These are phyloP conservation scores for Haplographium delicatum DNA, from an alignment of 495 filamentous ascomycete genomes.

Conservation along the genomic window DNA sequence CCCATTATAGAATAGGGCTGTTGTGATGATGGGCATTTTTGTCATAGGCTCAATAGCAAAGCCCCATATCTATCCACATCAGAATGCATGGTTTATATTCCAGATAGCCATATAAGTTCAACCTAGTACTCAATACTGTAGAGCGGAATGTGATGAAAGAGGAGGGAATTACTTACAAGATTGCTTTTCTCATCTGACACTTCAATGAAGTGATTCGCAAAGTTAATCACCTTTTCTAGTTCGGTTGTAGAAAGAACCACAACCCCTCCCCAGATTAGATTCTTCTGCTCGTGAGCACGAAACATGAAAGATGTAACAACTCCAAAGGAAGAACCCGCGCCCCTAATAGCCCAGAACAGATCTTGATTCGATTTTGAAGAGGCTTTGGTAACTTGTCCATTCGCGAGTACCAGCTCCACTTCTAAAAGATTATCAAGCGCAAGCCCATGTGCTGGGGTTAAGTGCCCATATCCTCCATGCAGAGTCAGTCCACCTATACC, in stretches of 20 bases:
- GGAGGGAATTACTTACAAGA: conserved; percentile 35
- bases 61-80: too few species aligned
- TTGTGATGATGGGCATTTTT: conserved; percentile 40
- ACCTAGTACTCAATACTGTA: too few species aligned
- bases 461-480: conserved; percentile 52
- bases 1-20: conserved; percentile 46
- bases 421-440: conserved; percentile 60
- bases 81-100: too few species aligned
- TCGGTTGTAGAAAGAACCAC: conserved; percentile 37
- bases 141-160: too few species aligned
- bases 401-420: conserved; percentile 52
- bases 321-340: conserved; percentile 59
- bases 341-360: conserved; percentile 43
- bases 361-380: conserved; percentile 14
- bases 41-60: too few species aligned
- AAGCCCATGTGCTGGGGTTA: conserved; percentile 52
- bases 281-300: conserved; percentile 25
- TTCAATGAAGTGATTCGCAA: conserved; percentile 33
- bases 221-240: conserved; percentile 34
- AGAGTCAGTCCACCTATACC: conserved; percentile 56
- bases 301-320: conserved; percentile 58
- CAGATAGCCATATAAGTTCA: too few species aligned
- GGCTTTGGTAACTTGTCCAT: conserved; percentile 14
- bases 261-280: conserved; percentile 42
- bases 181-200: conserved; percentile 28